Conservation (phyloP, 441 rosid genomes). For the Gossypium davidsonii region DNA sequence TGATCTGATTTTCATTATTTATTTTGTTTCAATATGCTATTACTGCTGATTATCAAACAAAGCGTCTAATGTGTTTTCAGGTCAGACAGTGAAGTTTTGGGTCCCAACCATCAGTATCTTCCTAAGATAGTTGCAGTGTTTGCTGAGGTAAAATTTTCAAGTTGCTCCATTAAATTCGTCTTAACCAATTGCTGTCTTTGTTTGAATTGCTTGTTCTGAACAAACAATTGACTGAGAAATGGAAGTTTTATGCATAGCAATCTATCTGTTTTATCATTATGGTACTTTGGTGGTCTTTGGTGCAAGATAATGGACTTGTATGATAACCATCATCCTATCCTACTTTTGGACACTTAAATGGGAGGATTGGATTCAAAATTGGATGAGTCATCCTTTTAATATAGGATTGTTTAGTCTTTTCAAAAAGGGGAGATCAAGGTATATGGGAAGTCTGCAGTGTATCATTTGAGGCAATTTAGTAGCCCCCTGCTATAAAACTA, state of each 20-base stretch:
- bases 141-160: constrained; percentile 63
- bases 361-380: not conserved
- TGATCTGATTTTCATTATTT: not conserved
- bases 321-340: not conserved
- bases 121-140: constrained; percentile 82
- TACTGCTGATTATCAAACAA: not conserved
- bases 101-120: constrained; percentile 82
- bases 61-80: constrained; percentile 36
- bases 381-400: not conserved
- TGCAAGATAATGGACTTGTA: not conserved
- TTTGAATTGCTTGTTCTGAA: not conserved
- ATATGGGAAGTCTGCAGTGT: not conserved
- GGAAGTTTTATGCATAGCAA: not conserved
- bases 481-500: not conserved
- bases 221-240: not conserved
- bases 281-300: not conserved
- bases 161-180: not conserved
- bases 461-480: not conserved
- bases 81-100: constrained; percentile 78
- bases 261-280: not conserved
- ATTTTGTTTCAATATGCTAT: not conserved
- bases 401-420: not conserved
- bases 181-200: not conserved
- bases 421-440: not conserved
- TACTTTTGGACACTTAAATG: not conserved